Conservation (phyloP, 306 rosid species). For the Adenanthera pavonina region DNA sequence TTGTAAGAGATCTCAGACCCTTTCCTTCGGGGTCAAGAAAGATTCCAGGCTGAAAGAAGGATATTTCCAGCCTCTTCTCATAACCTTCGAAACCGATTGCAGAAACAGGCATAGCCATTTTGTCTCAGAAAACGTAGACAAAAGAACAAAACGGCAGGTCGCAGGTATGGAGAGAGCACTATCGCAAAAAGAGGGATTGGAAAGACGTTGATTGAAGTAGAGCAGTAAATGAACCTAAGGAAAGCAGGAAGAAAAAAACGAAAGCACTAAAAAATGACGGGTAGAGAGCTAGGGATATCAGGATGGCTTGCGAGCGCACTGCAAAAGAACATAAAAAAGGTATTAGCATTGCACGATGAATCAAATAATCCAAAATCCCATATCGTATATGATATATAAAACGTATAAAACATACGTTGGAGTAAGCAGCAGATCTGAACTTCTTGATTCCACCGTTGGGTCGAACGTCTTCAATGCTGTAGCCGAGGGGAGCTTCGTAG, state of each 20-base stretch:
- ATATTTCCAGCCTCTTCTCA: slow-evolving; percentile 71
- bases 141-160: slow-evolving; percentile 19
- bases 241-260: slow-evolving; percentile 19
- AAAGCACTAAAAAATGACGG: slow-evolving; percentile 26
- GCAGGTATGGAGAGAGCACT: slow-evolving; percentile 34
- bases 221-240: slow-evolving; percentile 41
- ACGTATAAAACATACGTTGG: slow-evolving; percentile 59
- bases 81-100: slow-evolving; percentile 78
- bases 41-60: slow-evolving; percentile 57
- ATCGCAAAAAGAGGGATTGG: slow-evolving; percentile 52
- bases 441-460: slow-evolving; percentile 88
- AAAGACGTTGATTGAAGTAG: slow-evolving; percentile 56
- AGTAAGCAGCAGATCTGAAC: slow-evolving; percentile 92
- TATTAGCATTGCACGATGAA: background rate
- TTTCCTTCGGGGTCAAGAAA: slow-evolving; percentile 67
- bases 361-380: background rate
- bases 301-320: slow-evolving; percentile 94
- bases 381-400: background rate
- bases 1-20: slow-evolving; percentile 62
- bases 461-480: slow-evolving; percentile 87
- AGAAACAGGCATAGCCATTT: slow-evolving; percentile 53
- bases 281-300: slow-evolving; percentile 50
- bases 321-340: slow-evolving; percentile 38
- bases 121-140: slow-evolving; percentile 25
- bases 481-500: slow-evolving; percentile 90